Base-by-base conservation (phyloP, 768 basidiomycete species). In the Lentinula sp. region DNA sequence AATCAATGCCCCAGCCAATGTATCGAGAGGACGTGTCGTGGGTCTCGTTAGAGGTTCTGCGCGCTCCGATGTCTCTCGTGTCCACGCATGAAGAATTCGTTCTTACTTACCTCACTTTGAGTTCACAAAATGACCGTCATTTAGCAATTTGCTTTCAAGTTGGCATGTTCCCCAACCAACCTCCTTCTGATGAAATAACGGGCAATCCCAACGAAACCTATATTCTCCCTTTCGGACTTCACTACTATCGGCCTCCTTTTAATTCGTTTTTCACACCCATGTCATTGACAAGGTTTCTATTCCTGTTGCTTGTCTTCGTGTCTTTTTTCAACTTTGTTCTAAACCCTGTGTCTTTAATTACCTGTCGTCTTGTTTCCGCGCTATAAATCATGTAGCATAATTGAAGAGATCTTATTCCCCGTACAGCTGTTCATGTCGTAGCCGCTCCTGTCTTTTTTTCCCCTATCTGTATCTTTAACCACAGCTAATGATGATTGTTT, bases 351-450 rank as follows among this genome's bases (percentile, higher is more conserved):
- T 55, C 53, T 35, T 53, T 55, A 37, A n/a, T 40, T 55, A 35
- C 37, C 16, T 40, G 34, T 37, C 53, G 23, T 23, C 23, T 23
- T 55, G 5, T 7, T 55, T 15, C 34, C 34, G n/a, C 10, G 13
- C 23, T 23, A 21, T 18, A 5, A 45, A 45, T 53, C 53, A 0
- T 54, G 53, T 54, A 54, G 35, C 53, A 37, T 34, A 7, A 10
- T 52, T 4, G 0, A 52, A 23, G 46, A 48, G 46, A 54, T 39
- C 53, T 9, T n/a, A 11, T 23, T 23, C 21, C 34, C 13, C 18
- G 53, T 54, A 54, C 53, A 54, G 37, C 53, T 54, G 53, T 54
- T 54, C 37, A 18, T 54, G 35, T 52, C 32, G 51, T 54, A 54
- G 53, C 53, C 53, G 0, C 49, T 32, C 52, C 52, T 53, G 52